phyloP scores from a whole-genome alignment of 2,329 filamentous ascomycete species.

The Sarocladium oryzae region DNA sequence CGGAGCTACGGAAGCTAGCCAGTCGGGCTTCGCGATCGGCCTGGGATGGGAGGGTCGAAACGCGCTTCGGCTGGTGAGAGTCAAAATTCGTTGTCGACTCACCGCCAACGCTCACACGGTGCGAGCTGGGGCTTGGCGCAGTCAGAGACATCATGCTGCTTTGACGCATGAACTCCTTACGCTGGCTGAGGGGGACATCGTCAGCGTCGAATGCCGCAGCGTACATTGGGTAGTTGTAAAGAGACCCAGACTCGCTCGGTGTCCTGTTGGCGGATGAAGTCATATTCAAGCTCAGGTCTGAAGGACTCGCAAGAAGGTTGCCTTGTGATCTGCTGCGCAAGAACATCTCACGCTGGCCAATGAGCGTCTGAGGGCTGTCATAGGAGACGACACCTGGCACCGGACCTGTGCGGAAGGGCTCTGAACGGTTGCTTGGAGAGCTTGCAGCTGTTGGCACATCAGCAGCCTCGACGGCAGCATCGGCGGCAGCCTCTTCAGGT shows the following conservation, averaged over 20 bases:
- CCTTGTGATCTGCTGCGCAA: constrained; percentile 46
- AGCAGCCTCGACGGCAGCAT: constrained; percentile 2
- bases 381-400: constrained; percentile 43
- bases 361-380: constrained; percentile 46
- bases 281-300: constrained; percentile 19
- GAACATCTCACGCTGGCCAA: constrained; percentile 49
- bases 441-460: background rate
- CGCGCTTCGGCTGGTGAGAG: constrained; percentile 48
- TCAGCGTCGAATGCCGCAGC: constrained; percentile 43
- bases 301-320: constrained; percentile 22
- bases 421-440: constrained; percentile 18
- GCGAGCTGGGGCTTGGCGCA: constrained; percentile 1
- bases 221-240: constrained; percentile 30
- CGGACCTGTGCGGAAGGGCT: constrained; percentile 21
- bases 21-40: constrained; percentile 52
- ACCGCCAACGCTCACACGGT: constrained; percentile 12
- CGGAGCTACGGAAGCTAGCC: constrained; percentile 59
- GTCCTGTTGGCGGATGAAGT: constrained; percentile 21
- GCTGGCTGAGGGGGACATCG: constrained; percentile 65
- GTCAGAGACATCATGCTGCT: constrained; percentile 32
- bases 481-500: constrained; percentile 17
- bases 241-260: constrained; percentile 35
- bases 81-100: constrained; percentile 38
- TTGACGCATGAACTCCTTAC: constrained; percentile 52
- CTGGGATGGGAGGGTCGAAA: constrained; percentile 33